Evolutionary conservation across 768 basidiomycete genomes (phyloP), one percentile per base, ranked within the genome.

Genomic region (Fistulinella prunicolor): DNA sequence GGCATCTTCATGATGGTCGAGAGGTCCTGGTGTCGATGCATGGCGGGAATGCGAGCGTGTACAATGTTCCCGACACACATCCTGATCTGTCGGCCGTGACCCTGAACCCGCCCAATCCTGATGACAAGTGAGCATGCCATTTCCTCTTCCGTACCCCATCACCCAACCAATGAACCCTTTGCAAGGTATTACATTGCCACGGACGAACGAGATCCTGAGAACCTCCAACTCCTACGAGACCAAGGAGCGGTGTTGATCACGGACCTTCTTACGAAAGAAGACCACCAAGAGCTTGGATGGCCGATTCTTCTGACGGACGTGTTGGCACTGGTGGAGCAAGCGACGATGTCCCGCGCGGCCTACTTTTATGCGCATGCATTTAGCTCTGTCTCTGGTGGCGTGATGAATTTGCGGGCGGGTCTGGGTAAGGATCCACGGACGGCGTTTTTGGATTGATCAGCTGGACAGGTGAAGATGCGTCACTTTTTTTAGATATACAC

Each of bases 361-460:
- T 76, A 65, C 47, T 77, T 77, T 47, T 76, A 74, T 16, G 75
- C 67, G 0, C 70, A 75, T 36, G 69, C 59, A 0, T 45, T 68
- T 34, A 72, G 69, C 46, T 74, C 72, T 17, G 63, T 74, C 5
- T 64, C 73, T 0, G 73, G 73, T 5, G 73, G 74, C 1, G 69
- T 73, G 9, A 52, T 66, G 41, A 76, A 74, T 38, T 48, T 76
- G 51, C 69, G 75, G 9, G 73, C 70, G 0, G 65, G 62, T 1
- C 48, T 58, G 32, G 75, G 75, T n/a, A 63, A 52, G 46, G 75
- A 74, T 51, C 67, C 71, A 16, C 62, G 73, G 32, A 73, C 73
- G n/a, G 61, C 61, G 8, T 17, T 59, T n/a, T 50, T 76, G 6
- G 75, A 74, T 22, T 64, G 47, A 63, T 20, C 10, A 9, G 9